Evolutionary conservation across 1,284 basidiomycete genomes (phyloP), one percentile per base, ranked within the genome.

Genomic region (Peniophora sp.): DNA sequence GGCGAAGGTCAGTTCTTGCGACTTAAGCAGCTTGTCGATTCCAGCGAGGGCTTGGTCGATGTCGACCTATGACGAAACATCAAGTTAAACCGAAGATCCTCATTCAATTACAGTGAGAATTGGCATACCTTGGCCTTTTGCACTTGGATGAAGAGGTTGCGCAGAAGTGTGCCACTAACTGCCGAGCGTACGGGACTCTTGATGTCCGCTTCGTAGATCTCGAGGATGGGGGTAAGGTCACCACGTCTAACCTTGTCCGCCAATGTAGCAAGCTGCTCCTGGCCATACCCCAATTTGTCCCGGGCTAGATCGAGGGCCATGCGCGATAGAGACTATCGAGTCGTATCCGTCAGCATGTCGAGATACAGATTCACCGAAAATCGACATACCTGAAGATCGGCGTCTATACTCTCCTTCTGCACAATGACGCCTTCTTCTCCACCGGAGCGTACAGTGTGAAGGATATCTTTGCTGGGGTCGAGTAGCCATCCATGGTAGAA

Each of bases 1-100:
- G 1, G 91, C 96, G 61, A 99, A 98, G 1, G 97, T 97, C 27
- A 99, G 75, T 65, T 97, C 92, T 68, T 99, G 96, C 2, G 91
- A 94, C 60, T 88, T 91, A 55, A 99, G 82, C 48, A 99, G 75
- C 63, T 89, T 92, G 69, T 99, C 96, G 57, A 97, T 89, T 48
- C 91, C 85, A 50, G 82, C 70, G 61, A 97, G 72, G 24, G 92
- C 79, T 71, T 96, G 80, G 59, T 93, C 89, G 50, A 98, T 82
- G 65, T 99, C 96, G 52, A 92, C 90, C 89, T 92, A 56, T 23
- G 45, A 2, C 45, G 53, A 44, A 51, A 36, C 23, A 32, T 8
- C n/a, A 23, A 48, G 35, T n/a, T 6, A 32, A 46, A 39, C 10
- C 23, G 27, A 39, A 47, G 34, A 20, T 9, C 11, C 25, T 41